Conservation (phyloP, 2,329 filamentous ascomycete genomes). For the Epichloe hybrida region DNA sequence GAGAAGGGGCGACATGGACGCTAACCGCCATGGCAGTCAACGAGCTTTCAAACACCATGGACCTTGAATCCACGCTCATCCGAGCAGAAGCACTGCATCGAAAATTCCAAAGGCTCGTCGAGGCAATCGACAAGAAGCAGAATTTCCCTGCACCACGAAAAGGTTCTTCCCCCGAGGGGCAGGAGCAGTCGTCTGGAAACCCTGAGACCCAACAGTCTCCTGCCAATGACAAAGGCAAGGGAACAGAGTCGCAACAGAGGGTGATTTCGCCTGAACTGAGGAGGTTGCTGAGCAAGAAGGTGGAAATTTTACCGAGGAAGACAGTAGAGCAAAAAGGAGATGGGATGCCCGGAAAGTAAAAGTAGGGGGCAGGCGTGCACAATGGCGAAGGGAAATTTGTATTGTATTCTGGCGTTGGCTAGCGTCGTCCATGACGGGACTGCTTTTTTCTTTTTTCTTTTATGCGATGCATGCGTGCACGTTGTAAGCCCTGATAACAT, state of each 20-base stretch:
- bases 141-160: constrained; percentile 54
- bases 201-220: constrained; percentile 2
- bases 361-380: constrained; percentile 8
- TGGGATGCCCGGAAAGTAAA: constrained; percentile 20
- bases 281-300: constrained; percentile 35
- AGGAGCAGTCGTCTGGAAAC: constrained; percentile 1
- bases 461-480: neutral
- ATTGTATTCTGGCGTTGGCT: neutral
- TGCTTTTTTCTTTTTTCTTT: neutral
- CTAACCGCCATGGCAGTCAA: constrained; percentile 49
- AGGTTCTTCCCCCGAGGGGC: constrained; percentile 7
- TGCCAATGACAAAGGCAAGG: constrained; percentile 21
- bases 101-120: constrained; percentile 75
- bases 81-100: constrained; percentile 81
- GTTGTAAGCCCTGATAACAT: no score
- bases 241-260: constrained; percentile 21
- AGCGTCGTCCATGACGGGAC: neutral
- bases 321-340: constrained; percentile 23
- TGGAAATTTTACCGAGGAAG: constrained; percentile 29
- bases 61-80: constrained; percentile 73
- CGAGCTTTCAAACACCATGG: constrained; percentile 85
- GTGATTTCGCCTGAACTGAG: constrained; percentile 45
- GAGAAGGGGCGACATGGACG: neutral
- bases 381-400: neutral
- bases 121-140: constrained; percentile 82